Conservation (phyloP, 768 basidiomycete genomes). For the Termitomyces sp. region DNA sequence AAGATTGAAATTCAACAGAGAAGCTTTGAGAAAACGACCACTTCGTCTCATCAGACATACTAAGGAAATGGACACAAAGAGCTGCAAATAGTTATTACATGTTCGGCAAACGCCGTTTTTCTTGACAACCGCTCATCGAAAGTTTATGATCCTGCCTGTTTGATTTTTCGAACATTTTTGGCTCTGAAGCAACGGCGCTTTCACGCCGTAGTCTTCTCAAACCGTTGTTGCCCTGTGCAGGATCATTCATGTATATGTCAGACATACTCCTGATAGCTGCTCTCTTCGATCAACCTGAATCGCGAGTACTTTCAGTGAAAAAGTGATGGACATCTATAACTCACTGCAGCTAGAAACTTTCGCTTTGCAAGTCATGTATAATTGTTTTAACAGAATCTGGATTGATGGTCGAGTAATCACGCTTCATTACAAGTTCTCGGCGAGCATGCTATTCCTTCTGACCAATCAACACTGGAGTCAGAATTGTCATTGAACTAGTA, state of each 20-base stretch:
- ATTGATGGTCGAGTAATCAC: background rate
- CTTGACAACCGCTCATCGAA: too few species aligned
- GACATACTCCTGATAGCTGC: background rate
- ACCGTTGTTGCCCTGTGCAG: background rate
- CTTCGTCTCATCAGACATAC: constrained; percentile 14
- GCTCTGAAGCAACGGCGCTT: background rate
- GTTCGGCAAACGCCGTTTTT: background rate
- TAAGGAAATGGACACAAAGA: background rate
- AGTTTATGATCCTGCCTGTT: background rate
- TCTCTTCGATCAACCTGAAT: background rate
- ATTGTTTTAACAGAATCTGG: background rate
- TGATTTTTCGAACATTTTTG: background rate
- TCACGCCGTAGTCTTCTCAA: background rate
- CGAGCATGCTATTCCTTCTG: background rate
- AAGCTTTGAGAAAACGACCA: constrained; percentile 49
- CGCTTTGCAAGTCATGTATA: background rate
- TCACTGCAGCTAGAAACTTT: background rate
- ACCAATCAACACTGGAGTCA: background rate
- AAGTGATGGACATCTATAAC: background rate
- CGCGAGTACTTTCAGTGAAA: background rate
- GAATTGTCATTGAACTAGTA: background rate
- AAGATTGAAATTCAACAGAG: constrained; percentile 41
- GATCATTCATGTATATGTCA: background rate
- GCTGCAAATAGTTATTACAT: background rate
- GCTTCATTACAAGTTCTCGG: background rate